Conservation (phyloP, 2,329 filamentous ascomycete genomes). For the Exophiala sideris region DNA sequence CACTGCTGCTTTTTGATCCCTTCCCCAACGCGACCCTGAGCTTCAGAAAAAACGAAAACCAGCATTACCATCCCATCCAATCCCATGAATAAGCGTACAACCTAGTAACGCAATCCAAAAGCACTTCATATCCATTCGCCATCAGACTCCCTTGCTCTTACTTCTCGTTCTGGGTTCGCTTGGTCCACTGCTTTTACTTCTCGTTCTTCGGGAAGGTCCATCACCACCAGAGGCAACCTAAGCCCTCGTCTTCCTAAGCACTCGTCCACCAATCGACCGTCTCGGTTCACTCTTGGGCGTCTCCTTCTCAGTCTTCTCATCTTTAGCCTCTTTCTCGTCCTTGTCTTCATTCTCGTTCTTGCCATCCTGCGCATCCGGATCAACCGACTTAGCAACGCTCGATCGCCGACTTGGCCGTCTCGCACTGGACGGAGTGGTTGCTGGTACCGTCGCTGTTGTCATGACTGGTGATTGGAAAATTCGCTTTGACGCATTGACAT, state of each 20-base stretch:
- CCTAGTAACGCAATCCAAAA: too few species aligned
- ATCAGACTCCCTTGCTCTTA: too few species aligned
- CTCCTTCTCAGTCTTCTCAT: conserved; percentile 11
- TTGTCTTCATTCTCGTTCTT: background rate
- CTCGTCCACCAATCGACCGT: conserved; percentile 11
- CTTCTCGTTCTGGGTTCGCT: too few species aligned
- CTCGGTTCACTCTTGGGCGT: conserved; percentile 4
- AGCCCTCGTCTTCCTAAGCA: conserved; percentile 5
- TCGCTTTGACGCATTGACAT: background rate
- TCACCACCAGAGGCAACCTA: background rate
- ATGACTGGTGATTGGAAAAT: background rate
- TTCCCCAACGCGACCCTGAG: too few species aligned
- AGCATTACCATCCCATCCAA: too few species aligned
- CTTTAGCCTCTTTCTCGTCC: conserved; percentile 10
- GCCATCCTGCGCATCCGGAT: conserved; percentile 6
- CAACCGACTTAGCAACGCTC: conserved; percentile 15
- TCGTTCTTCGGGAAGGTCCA: too few species aligned
- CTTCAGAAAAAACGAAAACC: too few species aligned
- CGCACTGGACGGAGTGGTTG: conserved; percentile 13
- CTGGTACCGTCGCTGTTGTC: conserved; percentile 12
- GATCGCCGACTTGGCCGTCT: conserved; percentile 19
- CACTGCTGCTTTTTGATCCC: too few species aligned
- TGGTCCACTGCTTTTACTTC: too few species aligned
- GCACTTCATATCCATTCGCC: too few species aligned
- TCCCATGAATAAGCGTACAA: too few species aligned